Conservation (phyloP, 2,329 filamentous ascomycete species). For the Sarocladium kiliense region DNA sequence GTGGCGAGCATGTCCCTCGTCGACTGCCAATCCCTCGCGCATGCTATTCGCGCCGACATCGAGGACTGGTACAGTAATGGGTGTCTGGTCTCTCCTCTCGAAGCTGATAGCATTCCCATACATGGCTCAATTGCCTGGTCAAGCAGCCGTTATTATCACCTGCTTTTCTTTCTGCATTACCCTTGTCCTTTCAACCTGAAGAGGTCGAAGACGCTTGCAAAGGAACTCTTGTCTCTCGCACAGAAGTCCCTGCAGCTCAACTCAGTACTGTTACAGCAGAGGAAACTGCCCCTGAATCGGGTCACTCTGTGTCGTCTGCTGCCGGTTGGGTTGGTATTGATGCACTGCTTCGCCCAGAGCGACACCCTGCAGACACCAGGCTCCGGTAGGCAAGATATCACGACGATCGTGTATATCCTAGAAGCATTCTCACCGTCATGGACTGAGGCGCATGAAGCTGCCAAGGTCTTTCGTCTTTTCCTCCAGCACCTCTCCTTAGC, state of each 20-base stretch:
- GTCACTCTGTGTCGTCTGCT: conserved; percentile 35
- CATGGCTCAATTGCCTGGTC: conserved; percentile 40
- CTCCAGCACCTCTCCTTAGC: neutral
- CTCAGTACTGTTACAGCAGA: conserved; percentile 34
- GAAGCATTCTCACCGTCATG: conserved; percentile 32
- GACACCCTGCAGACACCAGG: conserved; percentile 19
- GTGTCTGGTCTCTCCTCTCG: conserved; percentile 36
- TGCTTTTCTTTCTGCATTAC: conserved; percentile 38
- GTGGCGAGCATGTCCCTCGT: conserved; percentile 23
- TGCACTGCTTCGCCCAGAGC: conserved; percentile 22
- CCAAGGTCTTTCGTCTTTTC: conserved; percentile 20
- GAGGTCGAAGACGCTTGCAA: conserved; percentile 21
- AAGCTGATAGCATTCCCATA: conserved; percentile 38
- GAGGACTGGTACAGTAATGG: conserved; percentile 43
- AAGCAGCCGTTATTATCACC: conserved; percentile 36
- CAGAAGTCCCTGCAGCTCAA: conserved; percentile 38
- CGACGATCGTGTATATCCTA: conserved; percentile 27
- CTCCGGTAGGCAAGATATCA: conserved; percentile 26
- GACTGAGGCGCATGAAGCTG: conserved; percentile 28
- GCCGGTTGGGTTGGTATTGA: conserved; percentile 30
- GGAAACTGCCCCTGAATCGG: conserved; percentile 37
- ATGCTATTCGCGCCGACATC: conserved; percentile 33
- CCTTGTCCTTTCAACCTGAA: conserved; percentile 34
- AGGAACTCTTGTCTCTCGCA: conserved; percentile 31
- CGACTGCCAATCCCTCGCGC: conserved; percentile 26